phyloP scores from a whole-genome alignment of 371 early-diverging fungal genomes.

The Batkoa obscura region DNA sequence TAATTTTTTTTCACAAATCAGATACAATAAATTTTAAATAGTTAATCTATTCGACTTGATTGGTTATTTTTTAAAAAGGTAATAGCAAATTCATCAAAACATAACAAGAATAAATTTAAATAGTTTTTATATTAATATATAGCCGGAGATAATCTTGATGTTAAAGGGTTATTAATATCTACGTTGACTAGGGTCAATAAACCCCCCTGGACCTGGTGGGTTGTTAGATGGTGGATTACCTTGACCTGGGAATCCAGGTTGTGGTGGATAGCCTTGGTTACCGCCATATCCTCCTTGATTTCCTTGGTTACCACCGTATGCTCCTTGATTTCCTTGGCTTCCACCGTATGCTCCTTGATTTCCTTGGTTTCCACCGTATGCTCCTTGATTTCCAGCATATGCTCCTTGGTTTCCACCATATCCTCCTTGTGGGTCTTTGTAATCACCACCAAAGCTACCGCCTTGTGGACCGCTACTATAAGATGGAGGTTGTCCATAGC shows the following conservation, averaged over 20 bases:
- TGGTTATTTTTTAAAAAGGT: no score
- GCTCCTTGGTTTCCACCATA: neutral
- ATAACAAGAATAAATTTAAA: no score
- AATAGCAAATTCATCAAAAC: no score
- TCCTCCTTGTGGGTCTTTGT: neutral
- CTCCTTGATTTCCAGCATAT: neutral
- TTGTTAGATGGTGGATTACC: neutral
- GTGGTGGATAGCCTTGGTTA: neutral
- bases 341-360: neutral
- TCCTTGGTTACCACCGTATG: neutral
- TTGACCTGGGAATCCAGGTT: neutral
- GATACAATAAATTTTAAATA: no score
- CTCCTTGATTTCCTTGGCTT: neutral
- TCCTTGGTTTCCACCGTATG: neutral
- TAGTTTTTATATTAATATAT: no score
- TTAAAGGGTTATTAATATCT: neutral
- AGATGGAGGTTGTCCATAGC: neutral
- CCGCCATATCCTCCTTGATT: neutral
- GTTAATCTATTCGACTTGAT: no score
- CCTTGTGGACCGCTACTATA: neutral
- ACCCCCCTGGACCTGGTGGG: conserved; percentile 1
- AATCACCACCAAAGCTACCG: no score
- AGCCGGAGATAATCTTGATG: no score
- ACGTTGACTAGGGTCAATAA: conserved; percentile 1
- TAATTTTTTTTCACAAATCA: no score